Percentiles rank a stretch among this genome's conserved stretches.
phyloP scores from a whole-genome alignment of 225 moss, liverwort and hornwort genomes.

The Pseudisothecium myosuroides region DNA sequence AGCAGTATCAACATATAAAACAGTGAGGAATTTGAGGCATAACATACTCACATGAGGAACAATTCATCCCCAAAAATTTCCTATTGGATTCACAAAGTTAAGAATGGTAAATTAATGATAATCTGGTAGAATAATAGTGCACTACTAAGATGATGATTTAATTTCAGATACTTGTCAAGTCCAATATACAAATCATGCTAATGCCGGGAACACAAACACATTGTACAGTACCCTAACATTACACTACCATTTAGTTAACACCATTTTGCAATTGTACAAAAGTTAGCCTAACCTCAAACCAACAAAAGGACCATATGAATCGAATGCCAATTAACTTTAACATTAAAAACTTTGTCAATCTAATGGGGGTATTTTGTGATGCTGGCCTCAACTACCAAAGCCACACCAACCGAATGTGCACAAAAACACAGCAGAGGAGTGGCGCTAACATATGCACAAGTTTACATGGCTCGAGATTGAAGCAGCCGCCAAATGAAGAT shows the following conservation, averaged over 20 bases:
- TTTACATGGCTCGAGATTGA: not conserved
- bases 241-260: not conserved
- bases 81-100: not conserved
- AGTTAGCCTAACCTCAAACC: not conserved
- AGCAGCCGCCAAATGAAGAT: not conserved
- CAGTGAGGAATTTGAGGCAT: not conserved
- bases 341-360: not conserved
- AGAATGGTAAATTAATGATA: not conserved
- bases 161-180: not conserved
- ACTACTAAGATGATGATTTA: not conserved
- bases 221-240: not conserved
- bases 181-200: not conserved
- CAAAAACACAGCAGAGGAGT: not conserved
- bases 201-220: not conserved
- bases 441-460: not conserved
- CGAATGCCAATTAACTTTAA: not conserved
- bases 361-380: not conserved
- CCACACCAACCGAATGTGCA: not conserved
- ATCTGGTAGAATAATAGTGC: not conserved
- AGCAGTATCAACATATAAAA: not conserved
- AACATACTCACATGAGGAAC: not conserved
- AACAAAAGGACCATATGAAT: not conserved
- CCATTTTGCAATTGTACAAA: not conserved
- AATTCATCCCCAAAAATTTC: not conserved
- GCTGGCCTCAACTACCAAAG: not conserved